Evolutionary conservation across 2,329 filamentous ascomycete species (phyloP).

Genomic region (Intubia oerlemansii): DNA sequence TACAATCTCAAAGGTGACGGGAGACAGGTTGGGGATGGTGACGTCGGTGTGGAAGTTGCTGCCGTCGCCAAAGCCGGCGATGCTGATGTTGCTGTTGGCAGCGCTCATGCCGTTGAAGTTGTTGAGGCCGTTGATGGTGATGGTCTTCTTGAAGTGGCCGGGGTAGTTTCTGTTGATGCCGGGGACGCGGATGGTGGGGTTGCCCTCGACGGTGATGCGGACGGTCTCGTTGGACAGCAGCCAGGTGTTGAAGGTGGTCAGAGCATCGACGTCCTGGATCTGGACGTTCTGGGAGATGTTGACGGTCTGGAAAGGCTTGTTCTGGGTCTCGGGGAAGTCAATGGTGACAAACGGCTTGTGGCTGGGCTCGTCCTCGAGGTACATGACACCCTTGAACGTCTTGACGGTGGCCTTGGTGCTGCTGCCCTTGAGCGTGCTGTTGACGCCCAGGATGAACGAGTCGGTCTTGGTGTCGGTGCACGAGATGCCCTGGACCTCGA

Average conservation of each 20-base stretch:
- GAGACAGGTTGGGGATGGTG: constrained; percentile 40
- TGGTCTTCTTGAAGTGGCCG: constrained; percentile 33
- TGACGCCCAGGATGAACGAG: constrained; percentile 29
- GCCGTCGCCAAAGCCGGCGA: constrained; percentile 18
- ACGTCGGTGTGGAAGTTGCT: constrained; percentile 40
- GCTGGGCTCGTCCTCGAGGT: constrained; percentile 25
- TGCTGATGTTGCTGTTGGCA: constrained; percentile 24
- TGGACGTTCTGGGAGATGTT: constrained; percentile 27
- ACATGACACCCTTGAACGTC: constrained; percentile 30
- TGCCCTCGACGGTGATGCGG: constrained; percentile 27
- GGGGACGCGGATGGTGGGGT: constrained; percentile 27
- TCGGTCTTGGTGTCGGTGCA: constrained; percentile 23
- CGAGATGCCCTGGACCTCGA: constrained; percentile 28
- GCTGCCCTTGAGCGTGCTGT: constrained; percentile 31
- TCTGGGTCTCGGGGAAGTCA: constrained; percentile 28
- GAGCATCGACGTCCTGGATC: constrained; percentile 24
- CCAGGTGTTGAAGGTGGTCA: constrained; percentile 32
- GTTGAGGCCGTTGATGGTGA: constrained; percentile 23
- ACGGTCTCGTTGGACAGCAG: constrained; percentile 29
- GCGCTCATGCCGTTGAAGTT: constrained; percentile 33
- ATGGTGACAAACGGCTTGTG: constrained; percentile 28
- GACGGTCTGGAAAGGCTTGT: constrained; percentile 25
- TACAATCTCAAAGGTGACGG: constrained; percentile 42
- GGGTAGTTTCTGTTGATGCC: constrained; percentile 25
- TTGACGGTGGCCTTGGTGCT: constrained; percentile 29